A percentile compares a stretch with the other conserved stretches of the same genome.
Conservation (phyloP, 768 basidiomycete genomes). For the Imleria badia region DNA sequence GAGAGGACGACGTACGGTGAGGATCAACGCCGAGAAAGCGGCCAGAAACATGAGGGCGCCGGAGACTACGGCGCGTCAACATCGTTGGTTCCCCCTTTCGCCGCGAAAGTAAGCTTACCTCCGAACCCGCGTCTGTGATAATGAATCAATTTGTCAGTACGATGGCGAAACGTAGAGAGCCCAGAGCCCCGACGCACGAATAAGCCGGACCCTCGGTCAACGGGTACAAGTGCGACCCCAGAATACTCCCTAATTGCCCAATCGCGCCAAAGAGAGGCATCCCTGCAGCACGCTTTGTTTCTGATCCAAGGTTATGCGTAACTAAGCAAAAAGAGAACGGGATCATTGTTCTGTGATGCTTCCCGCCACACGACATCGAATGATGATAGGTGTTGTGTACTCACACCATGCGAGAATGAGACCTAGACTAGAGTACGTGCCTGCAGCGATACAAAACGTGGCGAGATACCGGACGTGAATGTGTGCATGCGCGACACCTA, state of each 20-base stretch:
- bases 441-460: slow-evolving; percentile 44
- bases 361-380: too few species aligned
- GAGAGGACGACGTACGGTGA: slow-evolving; percentile 16
- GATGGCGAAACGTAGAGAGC: background rate
- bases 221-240: slow-evolving; percentile 44
- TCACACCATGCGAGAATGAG: slow-evolving; percentile 50
- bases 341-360: background rate
- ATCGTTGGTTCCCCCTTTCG: background rate
- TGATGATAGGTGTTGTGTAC: slow-evolving; percentile 9
- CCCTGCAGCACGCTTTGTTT: slow-evolving; percentile 45
- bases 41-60: slow-evolving; percentile 26
- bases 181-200: slow-evolving; percentile 22
- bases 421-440: slow-evolving; percentile 46
- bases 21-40: slow-evolving; percentile 17
- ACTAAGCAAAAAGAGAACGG: slow-evolving; percentile 25
- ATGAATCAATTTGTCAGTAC: background rate
- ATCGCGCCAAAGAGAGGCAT: slow-evolving; percentile 43
- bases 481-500: slow-evolving; percentile 31
- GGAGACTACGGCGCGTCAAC: slow-evolving; percentile 11
- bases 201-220: slow-evolving; percentile 40
- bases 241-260: slow-evolving; percentile 41
- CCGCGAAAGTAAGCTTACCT: slow-evolving; percentile 2
- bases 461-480: slow-evolving; percentile 44
- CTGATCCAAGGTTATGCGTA: slow-evolving; percentile 43
- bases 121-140: slow-evolving; percentile 18